These are phyloP conservation scores for Trichosporon asahii DNA, from an alignment of 1,284 basidiomycete genomes.

Conservation along the genomic window DNA sequence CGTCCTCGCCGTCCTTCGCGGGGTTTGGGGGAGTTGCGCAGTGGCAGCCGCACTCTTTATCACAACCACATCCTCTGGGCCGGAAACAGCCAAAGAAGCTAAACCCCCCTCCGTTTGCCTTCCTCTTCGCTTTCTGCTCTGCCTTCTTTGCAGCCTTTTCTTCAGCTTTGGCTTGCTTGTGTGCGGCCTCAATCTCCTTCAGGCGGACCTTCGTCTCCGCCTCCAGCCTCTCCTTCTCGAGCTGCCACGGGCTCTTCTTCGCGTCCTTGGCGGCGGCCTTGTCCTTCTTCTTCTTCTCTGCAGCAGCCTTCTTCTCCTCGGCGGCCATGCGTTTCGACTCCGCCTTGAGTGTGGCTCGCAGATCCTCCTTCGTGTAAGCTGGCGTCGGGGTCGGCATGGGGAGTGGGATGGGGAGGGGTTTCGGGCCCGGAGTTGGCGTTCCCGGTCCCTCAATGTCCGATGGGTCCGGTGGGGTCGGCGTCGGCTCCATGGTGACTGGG, in stretches of 20 bases:
- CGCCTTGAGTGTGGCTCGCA: neutral
- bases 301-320: neutral
- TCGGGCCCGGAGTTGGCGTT: neutral
- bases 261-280: neutral
- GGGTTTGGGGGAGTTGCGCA: neutral
- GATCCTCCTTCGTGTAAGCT: neutral
- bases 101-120: neutral
- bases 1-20: conserved; percentile 37
- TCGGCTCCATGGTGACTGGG: neutral
- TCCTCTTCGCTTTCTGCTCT: neutral
- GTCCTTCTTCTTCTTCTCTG: neutral
- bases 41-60: neutral
- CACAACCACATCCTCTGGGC: neutral
- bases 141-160: neutral
- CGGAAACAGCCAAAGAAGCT: neutral
- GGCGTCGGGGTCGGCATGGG: neutral
- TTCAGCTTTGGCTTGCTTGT: neutral
- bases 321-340: neutral
- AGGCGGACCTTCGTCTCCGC: neutral
- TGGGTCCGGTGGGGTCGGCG: neutral
- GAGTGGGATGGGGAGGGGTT: neutral
- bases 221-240: neutral
- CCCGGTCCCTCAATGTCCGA: neutral
- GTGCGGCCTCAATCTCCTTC: neutral
- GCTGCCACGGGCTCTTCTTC: neutral